Conservation (phyloP, 2,329 filamentous ascomycete genomes). For the Zymoseptoria tritici region DNA sequence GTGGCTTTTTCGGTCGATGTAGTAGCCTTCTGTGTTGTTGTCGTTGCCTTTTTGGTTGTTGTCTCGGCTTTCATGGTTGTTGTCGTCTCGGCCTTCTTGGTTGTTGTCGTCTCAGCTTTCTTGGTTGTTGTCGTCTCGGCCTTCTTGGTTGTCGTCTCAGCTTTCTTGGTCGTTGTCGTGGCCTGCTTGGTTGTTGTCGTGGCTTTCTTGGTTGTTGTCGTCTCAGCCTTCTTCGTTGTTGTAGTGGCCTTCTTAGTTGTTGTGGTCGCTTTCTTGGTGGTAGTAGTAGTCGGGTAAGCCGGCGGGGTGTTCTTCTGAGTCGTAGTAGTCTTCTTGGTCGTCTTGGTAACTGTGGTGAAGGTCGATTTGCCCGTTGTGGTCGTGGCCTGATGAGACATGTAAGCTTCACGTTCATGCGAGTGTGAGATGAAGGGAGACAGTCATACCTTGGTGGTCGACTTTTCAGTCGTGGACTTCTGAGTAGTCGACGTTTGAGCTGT, state of each 20-base stretch:
- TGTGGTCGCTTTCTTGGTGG: too few species aligned
- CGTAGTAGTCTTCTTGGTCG: not conserved
- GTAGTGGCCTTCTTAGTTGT: too few species aligned
- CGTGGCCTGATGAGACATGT: not conserved
- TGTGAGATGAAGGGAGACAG: not conserved
- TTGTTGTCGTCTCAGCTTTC: not conserved
- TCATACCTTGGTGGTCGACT: not conserved
- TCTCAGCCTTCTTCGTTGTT: too few species aligned
- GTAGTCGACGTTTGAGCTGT: not conserved
- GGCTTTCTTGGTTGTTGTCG: too few species aligned
- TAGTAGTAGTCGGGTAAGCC: not conserved
- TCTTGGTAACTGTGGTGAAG: not conserved
- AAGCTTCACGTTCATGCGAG: not conserved
- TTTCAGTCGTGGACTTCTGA: not conserved
- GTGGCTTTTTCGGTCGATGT: not conserved
- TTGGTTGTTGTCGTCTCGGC: not conserved
- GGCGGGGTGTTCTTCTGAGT: not conserved
- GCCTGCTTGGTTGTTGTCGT: too few species aligned
- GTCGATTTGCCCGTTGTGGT: not conserved
- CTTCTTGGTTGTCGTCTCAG: not conserved
- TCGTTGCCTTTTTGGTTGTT: not conserved
- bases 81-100: not conserved
- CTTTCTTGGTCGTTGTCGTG: too few species aligned
- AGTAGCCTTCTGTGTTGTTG: not conserved
- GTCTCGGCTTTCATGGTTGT: not conserved